These are phyloP conservation scores for Neurospora sp. DNA, from an alignment of 495 filamentous ascomycete genomes.

Conservation along the genomic window DNA sequence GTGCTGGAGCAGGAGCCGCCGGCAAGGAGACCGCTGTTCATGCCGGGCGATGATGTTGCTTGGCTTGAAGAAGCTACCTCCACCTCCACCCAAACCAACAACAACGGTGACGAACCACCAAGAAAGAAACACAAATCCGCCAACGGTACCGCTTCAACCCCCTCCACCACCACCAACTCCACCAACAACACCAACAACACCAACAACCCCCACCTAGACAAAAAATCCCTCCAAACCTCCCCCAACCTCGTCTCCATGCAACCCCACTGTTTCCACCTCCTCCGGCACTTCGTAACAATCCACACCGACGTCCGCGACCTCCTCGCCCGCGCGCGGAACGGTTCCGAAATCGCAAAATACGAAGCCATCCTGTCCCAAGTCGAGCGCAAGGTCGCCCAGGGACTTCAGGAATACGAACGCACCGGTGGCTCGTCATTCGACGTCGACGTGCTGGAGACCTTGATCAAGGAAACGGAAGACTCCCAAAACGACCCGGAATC, in stretches of 20 bases:
- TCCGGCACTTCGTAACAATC: constrained; percentile 64
- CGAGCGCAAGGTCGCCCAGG: constrained; percentile 60
- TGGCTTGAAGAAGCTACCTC: constrained; percentile 15
- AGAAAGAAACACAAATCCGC: constrained; percentile 50
- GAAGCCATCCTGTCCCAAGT: constrained; percentile 51
- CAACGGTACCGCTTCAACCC: background rate
- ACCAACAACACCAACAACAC: background rate
- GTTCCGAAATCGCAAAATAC: constrained; percentile 52
- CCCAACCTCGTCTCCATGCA: constrained; percentile 80
- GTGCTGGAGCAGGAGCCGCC: constrained; percentile 56
- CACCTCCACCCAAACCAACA: constrained; percentile 5
- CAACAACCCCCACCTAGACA: background rate
- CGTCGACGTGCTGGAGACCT: constrained; percentile 13
- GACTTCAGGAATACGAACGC: constrained; percentile 59
- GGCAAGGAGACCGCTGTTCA: constrained; percentile 57
- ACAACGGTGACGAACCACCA: constrained; percentile 26
- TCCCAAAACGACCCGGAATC: constrained; percentile 32
- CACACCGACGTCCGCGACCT: constrained; percentile 76
- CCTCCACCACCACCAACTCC: background rate
- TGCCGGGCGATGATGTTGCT: constrained; percentile 50
- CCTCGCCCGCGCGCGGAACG: constrained; percentile 53
- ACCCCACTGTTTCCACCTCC: constrained; percentile 84
- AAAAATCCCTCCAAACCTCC: constrained; percentile 36
- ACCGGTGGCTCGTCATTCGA: constrained; percentile 46
- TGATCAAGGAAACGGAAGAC: constrained; percentile 11